phyloP scores from a whole-genome alignment of 495 filamentous ascomycete species.

The Jackrogersella minutella region DNA sequence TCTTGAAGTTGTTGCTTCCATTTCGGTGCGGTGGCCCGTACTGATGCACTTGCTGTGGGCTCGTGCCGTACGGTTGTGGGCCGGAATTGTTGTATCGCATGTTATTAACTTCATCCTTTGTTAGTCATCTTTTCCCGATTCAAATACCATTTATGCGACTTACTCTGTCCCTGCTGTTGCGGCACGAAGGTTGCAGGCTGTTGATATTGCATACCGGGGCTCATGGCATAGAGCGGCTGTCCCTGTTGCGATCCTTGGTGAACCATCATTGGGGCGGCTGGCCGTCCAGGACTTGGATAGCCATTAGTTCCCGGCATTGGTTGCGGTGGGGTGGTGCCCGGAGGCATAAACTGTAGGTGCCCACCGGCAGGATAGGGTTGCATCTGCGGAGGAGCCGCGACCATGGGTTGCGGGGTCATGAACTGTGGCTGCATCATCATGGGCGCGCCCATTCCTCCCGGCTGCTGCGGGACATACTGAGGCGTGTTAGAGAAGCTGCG shows the following conservation, averaged over 20 bases:
- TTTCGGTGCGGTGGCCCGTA: constrained; percentile 66
- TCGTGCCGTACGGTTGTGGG: constrained; percentile 66
- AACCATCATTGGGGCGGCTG: constrained; percentile 81
- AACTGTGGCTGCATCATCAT: constrained; percentile 86
- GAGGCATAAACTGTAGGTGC: constrained; percentile 67
- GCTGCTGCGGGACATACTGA: constrained; percentile 72
- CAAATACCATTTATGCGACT: too few species aligned
- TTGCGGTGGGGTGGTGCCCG: constrained; percentile 67
- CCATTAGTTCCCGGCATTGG: constrained; percentile 70
- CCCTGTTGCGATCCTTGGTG: constrained; percentile 76
- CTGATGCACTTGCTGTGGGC: constrained; percentile 72
- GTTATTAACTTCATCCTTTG: constrained; percentile 60
- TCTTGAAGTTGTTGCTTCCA: constrained; percentile 63
- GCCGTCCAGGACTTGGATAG: constrained; percentile 82
- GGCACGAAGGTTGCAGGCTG: constrained; percentile 66
- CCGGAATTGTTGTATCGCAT: constrained; percentile 68
- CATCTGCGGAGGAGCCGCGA: constrained; percentile 71
- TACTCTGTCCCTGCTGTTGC: constrained; percentile 74
- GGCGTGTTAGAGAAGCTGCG: constrained; percentile 64
- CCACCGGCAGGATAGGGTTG: constrained; percentile 71
- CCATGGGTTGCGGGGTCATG: constrained; percentile 61
- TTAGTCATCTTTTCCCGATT: too few species aligned
- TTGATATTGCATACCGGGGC: constrained; percentile 70
- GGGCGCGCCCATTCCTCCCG: constrained; percentile 68
- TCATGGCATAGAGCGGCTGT: constrained; percentile 73